These are phyloP conservation scores for Sugiyamaella qingdaonensis DNA, from an alignment of 805 yeast species.

Conservation along the genomic window DNA sequence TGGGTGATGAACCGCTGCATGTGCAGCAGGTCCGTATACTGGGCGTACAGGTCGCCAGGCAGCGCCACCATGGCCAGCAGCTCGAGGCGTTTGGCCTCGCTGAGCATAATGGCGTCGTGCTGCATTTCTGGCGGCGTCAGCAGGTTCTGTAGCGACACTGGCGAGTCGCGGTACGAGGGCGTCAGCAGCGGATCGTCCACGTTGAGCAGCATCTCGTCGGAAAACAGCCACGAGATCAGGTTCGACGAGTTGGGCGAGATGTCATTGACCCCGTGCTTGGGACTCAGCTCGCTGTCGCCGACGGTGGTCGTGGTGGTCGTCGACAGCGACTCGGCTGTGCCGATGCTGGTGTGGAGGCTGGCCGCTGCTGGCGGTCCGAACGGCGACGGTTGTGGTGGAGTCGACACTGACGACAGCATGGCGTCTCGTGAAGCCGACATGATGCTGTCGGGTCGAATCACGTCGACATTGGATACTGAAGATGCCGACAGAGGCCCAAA, in stretches of 20 bases:
- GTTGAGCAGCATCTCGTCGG: constrained; percentile 31
- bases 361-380: not conserved
- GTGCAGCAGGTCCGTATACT: constrained; percentile 28
- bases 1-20: constrained; percentile 27
- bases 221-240: constrained; percentile 36
- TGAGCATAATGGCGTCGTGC: constrained; percentile 33
- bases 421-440: not conserved
- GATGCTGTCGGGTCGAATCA: not conserved
- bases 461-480: not conserved
- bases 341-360: not conserved
- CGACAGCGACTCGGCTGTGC: not conserved
- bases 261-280: not conserved
- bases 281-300: not conserved
- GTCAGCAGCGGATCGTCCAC: constrained; percentile 26
- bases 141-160: constrained; percentile 39
- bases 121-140: constrained; percentile 37
- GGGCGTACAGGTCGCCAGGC: constrained; percentile 35
- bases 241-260: constrained; percentile 20
- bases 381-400: not conserved
- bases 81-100: constrained; percentile 28
- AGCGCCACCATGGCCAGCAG: constrained; percentile 25
- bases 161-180: constrained; percentile 32
- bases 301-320: not conserved
- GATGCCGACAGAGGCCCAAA: not conserved
- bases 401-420: not conserved